phyloP scores from a whole-genome alignment of 768 basidiomycete genomes.

The Termitomyces sp. region DNA sequence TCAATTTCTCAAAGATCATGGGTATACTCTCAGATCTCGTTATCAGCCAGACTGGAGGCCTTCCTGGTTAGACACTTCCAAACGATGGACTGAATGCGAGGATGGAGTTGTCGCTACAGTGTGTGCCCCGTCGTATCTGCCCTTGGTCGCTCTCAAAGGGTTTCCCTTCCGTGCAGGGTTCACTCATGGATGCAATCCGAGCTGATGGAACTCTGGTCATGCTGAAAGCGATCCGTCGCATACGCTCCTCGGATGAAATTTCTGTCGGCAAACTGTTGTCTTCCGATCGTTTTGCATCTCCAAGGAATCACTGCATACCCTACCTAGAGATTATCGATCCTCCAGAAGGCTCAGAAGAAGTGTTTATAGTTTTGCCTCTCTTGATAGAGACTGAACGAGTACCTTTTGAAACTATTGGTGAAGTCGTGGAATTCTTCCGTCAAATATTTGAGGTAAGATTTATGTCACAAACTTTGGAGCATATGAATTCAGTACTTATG shows the following conservation, averaged over 20 bases:
- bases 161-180: too few relatives aligned
- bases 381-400: background rate
- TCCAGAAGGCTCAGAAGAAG: background rate
- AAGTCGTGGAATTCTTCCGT: background rate
- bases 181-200: too few relatives aligned
- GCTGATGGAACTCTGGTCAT: background rate
- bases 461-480: background rate
- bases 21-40: background rate
- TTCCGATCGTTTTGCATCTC: background rate
- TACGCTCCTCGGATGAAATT: background rate
- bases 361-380: background rate
- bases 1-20: background rate
- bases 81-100: background rate
- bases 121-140: background rate
- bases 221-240: background rate
- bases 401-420: background rate
- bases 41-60: background rate
- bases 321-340: background rate
- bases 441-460: background rate
- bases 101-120: background rate
- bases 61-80: background rate
- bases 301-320: background rate
- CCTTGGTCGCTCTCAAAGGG: too few relatives aligned
- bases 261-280: background rate
- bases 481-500: background rate